These are phyloP conservation scores for Aspergillus homomorphus DNA, from an alignment of 495 filamentous ascomycete species.

Conservation along the genomic window DNA sequence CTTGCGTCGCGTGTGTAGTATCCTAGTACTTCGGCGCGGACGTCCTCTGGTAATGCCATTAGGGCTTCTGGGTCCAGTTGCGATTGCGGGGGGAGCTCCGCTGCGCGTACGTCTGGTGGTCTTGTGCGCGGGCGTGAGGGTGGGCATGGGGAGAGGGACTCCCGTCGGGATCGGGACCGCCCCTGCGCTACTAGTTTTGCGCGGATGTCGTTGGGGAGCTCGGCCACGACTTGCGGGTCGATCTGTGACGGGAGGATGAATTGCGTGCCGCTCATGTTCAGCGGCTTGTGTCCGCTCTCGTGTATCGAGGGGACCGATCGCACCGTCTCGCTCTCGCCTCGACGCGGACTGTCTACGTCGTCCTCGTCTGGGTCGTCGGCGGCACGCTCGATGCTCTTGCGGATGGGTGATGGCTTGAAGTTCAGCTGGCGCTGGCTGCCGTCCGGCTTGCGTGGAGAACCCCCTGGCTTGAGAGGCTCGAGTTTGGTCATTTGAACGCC, in stretches of 20 bases:
- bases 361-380: conserved; percentile 53
- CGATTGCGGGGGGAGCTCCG: conserved; percentile 47
- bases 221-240: conserved; percentile 70
- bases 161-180: conserved; percentile 29
- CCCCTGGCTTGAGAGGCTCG: conserved; percentile 65
- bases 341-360: conserved; percentile 64
- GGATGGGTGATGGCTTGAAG: conserved; percentile 48
- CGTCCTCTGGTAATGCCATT: conserved; percentile 73
- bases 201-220: conserved; percentile 76
- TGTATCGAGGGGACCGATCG: conserved; percentile 41
- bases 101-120: conserved; percentile 7
- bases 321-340: conserved; percentile 52
- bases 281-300: conserved; percentile 58
- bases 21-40: conserved; percentile 74
- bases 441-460: conserved; percentile 36
- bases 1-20: conserved; percentile 50
- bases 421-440: conserved; percentile 64
- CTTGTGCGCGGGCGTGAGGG: conserved; percentile 26
- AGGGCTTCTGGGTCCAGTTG: conserved; percentile 73
- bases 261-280: conserved; percentile 81
- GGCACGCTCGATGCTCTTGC: conserved; percentile 23
- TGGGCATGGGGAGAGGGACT: conserved; percentile 32
- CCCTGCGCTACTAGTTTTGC: conserved; percentile 60
- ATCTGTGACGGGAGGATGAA: conserved; percentile 81
- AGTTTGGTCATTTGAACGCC: conserved; percentile 91